Percentiles rank a stretch among this genome's conserved stretches.
Conservation (phyloP, 1,139 yeast species). For the Yamadazyma aaseri region DNA sequence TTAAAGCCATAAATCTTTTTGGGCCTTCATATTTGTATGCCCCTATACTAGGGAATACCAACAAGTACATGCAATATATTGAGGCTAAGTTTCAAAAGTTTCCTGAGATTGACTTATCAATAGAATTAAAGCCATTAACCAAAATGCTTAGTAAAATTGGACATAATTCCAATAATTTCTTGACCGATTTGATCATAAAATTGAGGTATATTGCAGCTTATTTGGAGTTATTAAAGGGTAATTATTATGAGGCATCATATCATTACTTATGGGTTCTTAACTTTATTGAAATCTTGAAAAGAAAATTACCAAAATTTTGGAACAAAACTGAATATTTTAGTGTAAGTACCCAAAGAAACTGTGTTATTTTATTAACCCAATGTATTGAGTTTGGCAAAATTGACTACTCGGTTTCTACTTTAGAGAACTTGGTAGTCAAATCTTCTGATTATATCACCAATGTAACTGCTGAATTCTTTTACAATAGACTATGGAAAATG, state of each 20-base stretch:
- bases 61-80: slow-evolving; percentile 10
- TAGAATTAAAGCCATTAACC: slow-evolving; percentile 14
- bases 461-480: slow-evolving; percentile 16
- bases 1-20: slow-evolving; percentile 17
- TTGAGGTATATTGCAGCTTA: slow-evolving; percentile 13
- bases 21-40: slow-evolving; percentile 24
- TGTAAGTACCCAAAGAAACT: slow-evolving; percentile 13
- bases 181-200: slow-evolving; percentile 9
- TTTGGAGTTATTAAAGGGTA: slow-evolving; percentile 11
- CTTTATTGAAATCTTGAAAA: slow-evolving; percentile 14
- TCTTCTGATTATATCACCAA: slow-evolving; percentile 12
- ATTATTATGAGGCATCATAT: slow-evolving; percentile 11
- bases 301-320: slow-evolving; percentile 9
- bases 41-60: slow-evolving; percentile 11
- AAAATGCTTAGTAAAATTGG: slow-evolving; percentile 15
- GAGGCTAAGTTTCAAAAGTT: slow-evolving; percentile 11
- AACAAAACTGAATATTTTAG: slow-evolving; percentile 16
- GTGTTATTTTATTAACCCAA: slow-evolving; percentile 15
- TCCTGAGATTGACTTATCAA: slow-evolving; percentile 15
- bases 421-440: slow-evolving; percentile 12
- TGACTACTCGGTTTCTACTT: slow-evolving; percentile 12
- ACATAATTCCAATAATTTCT: slow-evolving; percentile 6
- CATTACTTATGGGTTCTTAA: slow-evolving; percentile 22
- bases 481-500: slow-evolving; percentile 14
- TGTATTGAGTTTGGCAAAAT: slow-evolving; percentile 17